Base-by-base conservation (phyloP, 2,329 filamentous ascomycete species). In the Colletotrichum falcatum region DNA sequence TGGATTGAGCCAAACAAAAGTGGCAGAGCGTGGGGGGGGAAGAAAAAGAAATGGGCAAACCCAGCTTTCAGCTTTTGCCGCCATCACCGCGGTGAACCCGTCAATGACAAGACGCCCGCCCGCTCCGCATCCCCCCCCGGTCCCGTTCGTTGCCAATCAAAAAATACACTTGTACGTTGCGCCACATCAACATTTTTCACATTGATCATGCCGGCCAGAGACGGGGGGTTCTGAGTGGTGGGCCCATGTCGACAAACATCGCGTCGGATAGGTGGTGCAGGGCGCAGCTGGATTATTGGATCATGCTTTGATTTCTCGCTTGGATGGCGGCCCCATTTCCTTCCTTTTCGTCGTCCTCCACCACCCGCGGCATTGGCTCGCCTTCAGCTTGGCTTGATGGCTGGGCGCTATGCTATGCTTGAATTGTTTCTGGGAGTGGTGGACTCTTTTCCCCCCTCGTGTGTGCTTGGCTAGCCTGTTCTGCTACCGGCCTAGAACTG, bases 331-430 rank as follows among this genome's bases (percentile, higher is more conserved):
- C 30, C 9, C 5, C 11, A 18, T 3, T 20, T 44, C 3, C 12
- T 14, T 46, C 12, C 18, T 23, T n/a, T n/a, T n/a, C 42, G 26
- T 44, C 28, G 37, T 42, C 16, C 18, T 42, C 20, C 8, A 33
- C n/a, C 55, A 11, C 33, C 1, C 23, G 35, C 37, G 42, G 37
- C 42, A 8, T 28, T 56, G 39, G 23, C 26, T 35, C 33, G 9
- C 14, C 1, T 42, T 20, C 18, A 62, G 63, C 63, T 61, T 56
- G 58, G 63, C 67, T 62, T 70, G 64, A 61, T 66, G 63, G 63
- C 63, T 70, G 67, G 55, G 56, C 63, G 67, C 35, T 33, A 33
- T 33, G 30, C 35, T 30, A 56, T 18, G 49, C 61, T 23, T 61
- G 28, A 44, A 44, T 26, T 49, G 44, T 35, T 11, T 46, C 9